Conservation (phyloP, 495 filamentous ascomycete species). For the Penicillium bovifimosum region DNA sequence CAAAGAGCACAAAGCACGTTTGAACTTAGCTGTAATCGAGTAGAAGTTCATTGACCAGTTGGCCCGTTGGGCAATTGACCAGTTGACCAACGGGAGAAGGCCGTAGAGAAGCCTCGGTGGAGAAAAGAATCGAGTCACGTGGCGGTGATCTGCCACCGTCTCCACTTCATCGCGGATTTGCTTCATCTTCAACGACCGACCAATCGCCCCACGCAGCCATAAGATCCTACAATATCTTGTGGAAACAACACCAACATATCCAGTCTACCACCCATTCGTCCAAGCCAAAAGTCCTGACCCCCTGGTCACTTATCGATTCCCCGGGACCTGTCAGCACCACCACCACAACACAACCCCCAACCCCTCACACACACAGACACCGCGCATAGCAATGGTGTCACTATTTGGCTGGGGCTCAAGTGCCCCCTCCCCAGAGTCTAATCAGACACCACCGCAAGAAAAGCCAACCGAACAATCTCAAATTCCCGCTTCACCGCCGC, state of each 20-base stretch:
- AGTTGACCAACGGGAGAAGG: no score
- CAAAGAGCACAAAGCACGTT: no score
- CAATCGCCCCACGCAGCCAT: neutral
- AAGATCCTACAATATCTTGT: neutral
- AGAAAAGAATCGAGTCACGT: neutral
- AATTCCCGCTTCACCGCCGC: neutral
- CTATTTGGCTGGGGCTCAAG: slow-evolving; percentile 29
- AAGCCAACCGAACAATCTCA: neutral
- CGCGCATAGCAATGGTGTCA: slow-evolving; percentile 20
- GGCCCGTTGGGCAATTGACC: no score
- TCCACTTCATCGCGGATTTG: slow-evolving; percentile 3
- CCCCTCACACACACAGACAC: slow-evolving; percentile 2
- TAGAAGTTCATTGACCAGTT: neutral
- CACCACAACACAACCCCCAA: slow-evolving; percentile 7
- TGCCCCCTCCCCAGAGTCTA: slow-evolving; percentile 17
- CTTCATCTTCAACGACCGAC: neutral
- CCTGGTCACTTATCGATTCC: neutral
- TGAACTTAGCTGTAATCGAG: no score
- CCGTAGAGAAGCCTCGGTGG: neutral
- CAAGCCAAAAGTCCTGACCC: neutral
- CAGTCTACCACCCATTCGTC: neutral
- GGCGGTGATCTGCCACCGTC: neutral
- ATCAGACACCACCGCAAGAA: slow-evolving; percentile 4
- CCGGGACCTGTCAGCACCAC: neutral
- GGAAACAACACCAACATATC: neutral